These are phyloP conservation scores for Cylindrotheca closterium DNA, from an alignment of 108 stramenopile species.

Conservation along the genomic window DNA sequence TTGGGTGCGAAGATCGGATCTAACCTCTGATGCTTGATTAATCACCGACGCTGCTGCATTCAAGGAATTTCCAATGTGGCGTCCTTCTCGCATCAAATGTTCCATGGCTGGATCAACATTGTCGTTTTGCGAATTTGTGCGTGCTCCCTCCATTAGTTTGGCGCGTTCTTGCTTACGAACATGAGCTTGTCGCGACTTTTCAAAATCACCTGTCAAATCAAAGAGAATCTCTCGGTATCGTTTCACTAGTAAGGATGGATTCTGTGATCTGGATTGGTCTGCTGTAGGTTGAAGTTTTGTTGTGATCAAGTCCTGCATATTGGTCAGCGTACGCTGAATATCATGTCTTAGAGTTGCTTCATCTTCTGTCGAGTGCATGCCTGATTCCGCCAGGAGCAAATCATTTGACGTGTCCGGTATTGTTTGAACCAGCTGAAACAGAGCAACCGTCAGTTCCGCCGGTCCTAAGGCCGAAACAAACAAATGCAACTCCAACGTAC, in stretches of 20 bases:
- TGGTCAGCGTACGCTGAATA: slow-evolving; percentile 65
- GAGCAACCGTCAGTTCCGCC: not conserved
- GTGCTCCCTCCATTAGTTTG: slow-evolving; percentile 68
- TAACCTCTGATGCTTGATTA: slow-evolving; percentile 67
- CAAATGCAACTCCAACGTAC: slow-evolving; percentile 24
- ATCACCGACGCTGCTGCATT: slow-evolving; percentile 63
- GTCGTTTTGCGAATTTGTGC: slow-evolving; percentile 10
- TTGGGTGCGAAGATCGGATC: slow-evolving; percentile 62
- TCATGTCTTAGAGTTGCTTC: slow-evolving; percentile 68
- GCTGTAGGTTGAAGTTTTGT: slow-evolving; percentile 65
- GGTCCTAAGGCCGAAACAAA: not conserved
- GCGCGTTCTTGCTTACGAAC: slow-evolving; percentile 59
- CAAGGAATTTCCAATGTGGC: slow-evolving; percentile 74
- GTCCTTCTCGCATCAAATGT: slow-evolving; percentile 77
- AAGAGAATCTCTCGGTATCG: slow-evolving; percentile 86
- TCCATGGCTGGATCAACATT: slow-evolving; percentile 63
- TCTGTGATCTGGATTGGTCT: slow-evolving; percentile 48
- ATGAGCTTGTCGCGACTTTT: slow-evolving; percentile 57
- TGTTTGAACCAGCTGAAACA: slow-evolving; percentile 28
- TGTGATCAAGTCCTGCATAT: slow-evolving; percentile 67
- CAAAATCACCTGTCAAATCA: slow-evolving; percentile 72
- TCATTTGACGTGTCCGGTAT: slow-evolving; percentile 29
- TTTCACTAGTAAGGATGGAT: slow-evolving; percentile 62
- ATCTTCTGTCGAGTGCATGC: slow-evolving; percentile 49
- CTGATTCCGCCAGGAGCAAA: slow-evolving; percentile 64